Conservation (phyloP, 2,329 filamentous ascomycete species). For the Furcasterigmium sp. region DNA sequence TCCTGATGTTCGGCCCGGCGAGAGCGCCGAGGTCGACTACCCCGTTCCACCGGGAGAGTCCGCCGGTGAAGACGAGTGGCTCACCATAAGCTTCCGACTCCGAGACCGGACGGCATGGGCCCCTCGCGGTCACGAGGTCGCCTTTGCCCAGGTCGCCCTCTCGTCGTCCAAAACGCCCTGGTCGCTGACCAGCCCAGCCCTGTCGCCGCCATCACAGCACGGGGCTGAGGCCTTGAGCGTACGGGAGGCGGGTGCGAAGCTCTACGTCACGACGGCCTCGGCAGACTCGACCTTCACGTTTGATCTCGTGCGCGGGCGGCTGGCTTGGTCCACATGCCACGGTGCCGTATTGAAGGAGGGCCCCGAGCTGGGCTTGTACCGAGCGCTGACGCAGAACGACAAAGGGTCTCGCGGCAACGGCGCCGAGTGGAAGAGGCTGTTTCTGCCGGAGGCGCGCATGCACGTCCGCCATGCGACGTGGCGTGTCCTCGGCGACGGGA, state of each 20-base stretch:
- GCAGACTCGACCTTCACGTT: conserved; percentile 6
- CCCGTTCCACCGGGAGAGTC: too few relatives aligned
- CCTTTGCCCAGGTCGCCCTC: too few relatives aligned
- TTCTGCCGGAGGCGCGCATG: background rate
- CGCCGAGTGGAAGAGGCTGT: conserved; percentile 4
- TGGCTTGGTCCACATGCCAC: conserved; percentile 7
- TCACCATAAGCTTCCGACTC: too few relatives aligned
- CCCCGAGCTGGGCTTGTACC: conserved; percentile 12
- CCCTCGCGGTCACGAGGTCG: too few relatives aligned
- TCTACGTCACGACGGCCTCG: background rate
- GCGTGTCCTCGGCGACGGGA: background rate
- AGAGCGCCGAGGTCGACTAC: background rate
- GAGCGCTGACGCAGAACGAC: conserved; percentile 13
- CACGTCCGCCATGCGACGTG: conserved; percentile 20
- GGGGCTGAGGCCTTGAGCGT: background rate
- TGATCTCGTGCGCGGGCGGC: conserved; percentile 11
- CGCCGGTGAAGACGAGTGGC: too few relatives aligned
- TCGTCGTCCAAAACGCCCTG: too few relatives aligned
- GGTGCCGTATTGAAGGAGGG: conserved; percentile 8
- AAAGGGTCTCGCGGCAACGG: conserved; percentile 5
- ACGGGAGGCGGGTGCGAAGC: too few relatives aligned
- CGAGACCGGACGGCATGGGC: too few relatives aligned
- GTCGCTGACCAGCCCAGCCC: too few relatives aligned
- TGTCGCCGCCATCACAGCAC: too few relatives aligned
- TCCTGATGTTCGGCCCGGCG: too few relatives aligned